Evolutionary conservation across 2,329 filamentous ascomycete species (phyloP), one percentile per base, ranked within the genome.

Genomic region (Aspergillus neotritici): DNA sequence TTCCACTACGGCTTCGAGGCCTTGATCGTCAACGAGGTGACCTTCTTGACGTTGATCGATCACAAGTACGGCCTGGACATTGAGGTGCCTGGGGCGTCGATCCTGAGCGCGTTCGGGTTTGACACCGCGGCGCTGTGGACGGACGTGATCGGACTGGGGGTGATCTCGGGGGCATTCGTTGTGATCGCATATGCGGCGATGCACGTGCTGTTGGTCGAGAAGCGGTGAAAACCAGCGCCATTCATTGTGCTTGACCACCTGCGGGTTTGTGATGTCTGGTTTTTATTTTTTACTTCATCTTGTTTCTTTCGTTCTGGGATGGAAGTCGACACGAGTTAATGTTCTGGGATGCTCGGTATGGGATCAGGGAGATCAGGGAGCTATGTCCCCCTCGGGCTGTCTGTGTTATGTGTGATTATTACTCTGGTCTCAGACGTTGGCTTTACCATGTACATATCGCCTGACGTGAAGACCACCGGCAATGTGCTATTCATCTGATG

Each of bases 1-100:
- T 98, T 98, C 77, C 93, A 98, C 64, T 98, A 94, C 62, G 91
- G 85, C 4, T 97, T 97, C 57, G 93, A 98, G 73, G 86, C 87
- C 2, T 78, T 98, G 11, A 94, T 97, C 50, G 93, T 98, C 56
- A 98, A 97, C 61, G 93, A 98, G 70, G 94, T 96, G 36, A 83
- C 88, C 17, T 87, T 88, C 57, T 74, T 98, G 34, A 91, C 86
- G 0, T 78, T 98, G 17, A 80, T 94, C 33, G 93, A 98, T 64
- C 84, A 93, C 66, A 94, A 97, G 68, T 96, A 95, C 52, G 93
- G 93, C 5, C 79, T 98, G 4, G 89, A 97, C 59, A 98, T 98
- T 50, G 91, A 93, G 40, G 89, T 98, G 0, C 93, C 93, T 0
- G 93, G 93, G 29, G 89, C 91, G 1, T 87, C 89, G 0, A 98